A percentile compares a stretch with the other conserved stretches of the same genome.
These are phyloP conservation scores for Austroboletus rostrupii DNA, from an alignment of 1,284 basidiomycete genomes.

Conservation along the genomic window DNA sequence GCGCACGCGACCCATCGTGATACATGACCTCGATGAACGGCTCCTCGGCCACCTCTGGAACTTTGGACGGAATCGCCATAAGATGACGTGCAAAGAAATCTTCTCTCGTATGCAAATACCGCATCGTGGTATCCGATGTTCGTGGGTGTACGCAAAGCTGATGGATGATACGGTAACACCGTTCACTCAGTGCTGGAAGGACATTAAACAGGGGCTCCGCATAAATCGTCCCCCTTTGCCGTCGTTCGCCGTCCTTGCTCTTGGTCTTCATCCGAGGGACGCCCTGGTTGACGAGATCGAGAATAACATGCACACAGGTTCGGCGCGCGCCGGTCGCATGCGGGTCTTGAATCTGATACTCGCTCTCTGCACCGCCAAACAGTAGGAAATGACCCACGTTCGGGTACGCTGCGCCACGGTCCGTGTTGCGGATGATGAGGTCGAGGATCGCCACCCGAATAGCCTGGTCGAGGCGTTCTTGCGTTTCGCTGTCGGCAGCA, in stretches of 20 bases:
- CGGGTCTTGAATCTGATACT: conserved; percentile 69
- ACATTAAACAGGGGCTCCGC: conserved; percentile 56
- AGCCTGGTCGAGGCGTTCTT: conserved; percentile 58
- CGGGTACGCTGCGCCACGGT: conserved; percentile 62
- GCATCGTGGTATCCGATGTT: conserved; percentile 80
- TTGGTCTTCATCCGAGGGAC: conserved; percentile 53
- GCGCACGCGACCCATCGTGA: conserved; percentile 67
- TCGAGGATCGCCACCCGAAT: conserved; percentile 82
- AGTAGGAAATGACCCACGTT: conserved; percentile 90
- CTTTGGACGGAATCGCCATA: conserved; percentile 63
- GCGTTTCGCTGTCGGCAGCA: conserved; percentile 50
- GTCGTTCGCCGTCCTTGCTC: conserved; percentile 41
- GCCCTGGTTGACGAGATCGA: conserved; percentile 72
- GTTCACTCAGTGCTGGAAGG: conserved; percentile 82
- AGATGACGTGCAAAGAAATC: conserved; percentile 89
- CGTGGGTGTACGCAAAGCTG: conserved; percentile 84
- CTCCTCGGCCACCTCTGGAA: conserved; percentile 44
- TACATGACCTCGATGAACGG: conserved; percentile 69
- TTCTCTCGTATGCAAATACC: conserved; percentile 86
- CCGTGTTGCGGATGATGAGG: conserved; percentile 79
- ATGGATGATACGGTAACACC: conserved; percentile 79
- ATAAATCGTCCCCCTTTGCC: conserved; percentile 28
- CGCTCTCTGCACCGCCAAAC: conserved; percentile 56
- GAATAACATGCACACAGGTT: conserved; percentile 78
- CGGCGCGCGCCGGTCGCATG: conserved; percentile 66